These are phyloP conservation scores for Lippia alba DNA, from an alignment of 305 asterid genomes.

Conservation along the genomic window DNA sequence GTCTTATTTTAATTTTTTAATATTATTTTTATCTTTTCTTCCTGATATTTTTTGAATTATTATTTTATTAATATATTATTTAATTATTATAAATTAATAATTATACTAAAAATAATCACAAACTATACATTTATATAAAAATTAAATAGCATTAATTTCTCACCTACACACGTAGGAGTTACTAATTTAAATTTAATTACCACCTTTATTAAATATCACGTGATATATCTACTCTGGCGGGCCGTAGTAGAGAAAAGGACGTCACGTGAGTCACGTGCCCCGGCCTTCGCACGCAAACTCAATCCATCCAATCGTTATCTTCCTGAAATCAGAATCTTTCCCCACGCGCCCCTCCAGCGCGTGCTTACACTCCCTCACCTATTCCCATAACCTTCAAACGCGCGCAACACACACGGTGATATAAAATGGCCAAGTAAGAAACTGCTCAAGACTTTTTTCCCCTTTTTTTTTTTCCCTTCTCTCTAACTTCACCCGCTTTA, in stretches of 20 bases:
- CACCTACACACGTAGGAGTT: too few relatives aligned
- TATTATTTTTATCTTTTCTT: too few relatives aligned
- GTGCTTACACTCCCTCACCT: conserved; percentile 20
- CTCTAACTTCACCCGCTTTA: conserved; percentile 34
- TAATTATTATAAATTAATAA: too few relatives aligned
- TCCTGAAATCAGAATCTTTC: conserved; percentile 27
- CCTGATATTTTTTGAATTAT: too few relatives aligned
- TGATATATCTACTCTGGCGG: conserved; percentile 29
- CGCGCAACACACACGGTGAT: conserved; percentile 26
- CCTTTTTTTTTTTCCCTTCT: conserved; percentile 22
- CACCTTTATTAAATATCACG: conserved; percentile 25
- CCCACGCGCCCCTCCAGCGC: conserved; percentile 32
- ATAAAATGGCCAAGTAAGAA: conserved; percentile 22
- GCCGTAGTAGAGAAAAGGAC: conserved; percentile 22
- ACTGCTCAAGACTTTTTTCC: not conserved
- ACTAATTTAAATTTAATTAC: too few relatives aligned
- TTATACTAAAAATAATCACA: too few relatives aligned
- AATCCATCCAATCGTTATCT: conserved; percentile 20
- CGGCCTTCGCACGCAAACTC: conserved; percentile 36
- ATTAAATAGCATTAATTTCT: too few relatives aligned
- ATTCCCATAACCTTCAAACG: conserved; percentile 23
- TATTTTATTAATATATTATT: too few relatives aligned
- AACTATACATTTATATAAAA: too few relatives aligned
- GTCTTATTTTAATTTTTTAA: too few relatives aligned
- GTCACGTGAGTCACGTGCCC: conserved; percentile 43